Evolutionary conservation across 1,139 yeast species (phyloP).

Genomic region (Candida tropicalis): DNA sequence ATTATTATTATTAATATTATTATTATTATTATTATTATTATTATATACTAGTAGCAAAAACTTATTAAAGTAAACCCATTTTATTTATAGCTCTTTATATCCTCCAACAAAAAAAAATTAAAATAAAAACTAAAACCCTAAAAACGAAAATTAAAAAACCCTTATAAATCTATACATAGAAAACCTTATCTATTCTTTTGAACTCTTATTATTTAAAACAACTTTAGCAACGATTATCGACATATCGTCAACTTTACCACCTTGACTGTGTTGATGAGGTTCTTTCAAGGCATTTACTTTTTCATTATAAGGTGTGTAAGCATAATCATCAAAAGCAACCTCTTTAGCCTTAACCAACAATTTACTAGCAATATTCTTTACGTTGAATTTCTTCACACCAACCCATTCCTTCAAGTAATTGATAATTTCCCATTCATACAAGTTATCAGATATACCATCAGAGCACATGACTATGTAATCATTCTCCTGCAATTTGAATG

Average conservation of each 20-base stretch:
- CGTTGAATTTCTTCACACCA: slow-evolving; percentile 26
- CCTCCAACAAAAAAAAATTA: not conserved
- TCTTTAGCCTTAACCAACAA: slow-evolving; percentile 49
- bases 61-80: not conserved
- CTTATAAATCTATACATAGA: not conserved
- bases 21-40: slow-evolving; percentile 3
- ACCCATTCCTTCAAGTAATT: slow-evolving; percentile 38
- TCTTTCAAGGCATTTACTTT: slow-evolving; percentile 49
- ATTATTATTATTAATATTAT: slow-evolving; percentile 5
- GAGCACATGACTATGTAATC: slow-evolving; percentile 53
- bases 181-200: slow-evolving; percentile 2
- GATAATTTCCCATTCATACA: slow-evolving; percentile 50
- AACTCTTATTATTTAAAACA: slow-evolving; percentile 11
- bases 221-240: slow-evolving; percentile 54
- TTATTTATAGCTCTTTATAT: not conserved
- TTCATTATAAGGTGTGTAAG: slow-evolving; percentile 58
- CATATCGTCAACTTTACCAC: slow-evolving; percentile 62
- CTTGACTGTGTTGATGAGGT: slow-evolving; percentile 39
- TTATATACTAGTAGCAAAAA: slow-evolving; percentile 4
- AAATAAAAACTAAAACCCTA: not conserved
- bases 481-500: slow-evolving; percentile 38
- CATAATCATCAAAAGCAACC: slow-evolving; percentile 56
- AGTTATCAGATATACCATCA: slow-evolving; percentile 58
- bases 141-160: slow-evolving; percentile 1
- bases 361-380: slow-evolving; percentile 43